Evolutionary conservation across 2,329 filamentous ascomycete species (phyloP), one percentile per base, ranked within the genome.

Genomic region (Thelonectria rubi): DNA sequence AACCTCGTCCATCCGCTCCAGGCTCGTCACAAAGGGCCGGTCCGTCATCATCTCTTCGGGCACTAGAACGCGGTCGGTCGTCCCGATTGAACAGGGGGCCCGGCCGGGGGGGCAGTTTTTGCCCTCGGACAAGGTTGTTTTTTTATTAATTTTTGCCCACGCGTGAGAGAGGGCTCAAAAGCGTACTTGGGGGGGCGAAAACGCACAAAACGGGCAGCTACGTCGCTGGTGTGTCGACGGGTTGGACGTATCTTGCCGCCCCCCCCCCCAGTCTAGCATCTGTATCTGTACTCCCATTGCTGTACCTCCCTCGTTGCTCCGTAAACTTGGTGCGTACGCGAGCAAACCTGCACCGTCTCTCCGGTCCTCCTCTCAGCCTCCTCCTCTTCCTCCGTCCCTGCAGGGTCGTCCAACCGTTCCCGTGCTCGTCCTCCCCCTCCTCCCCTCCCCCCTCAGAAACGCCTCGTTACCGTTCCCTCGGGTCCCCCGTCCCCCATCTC

Each of bases 331-430:
- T 30, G 26, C 26, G 26, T 30, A 30, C 10, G 26, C 26, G 4
- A 30, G 2, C 7, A 9, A 30, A 30, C 26, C 26, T 30, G 5
- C 26, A 30, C 26, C 26, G 26, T 8, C 26, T 30, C 26, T 9
- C 26, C 26, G 8, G 26, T 30, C 2, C 26, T 6, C 2, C 26
- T 30, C n/a, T 30, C 26, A 30, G 26, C 34, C 15, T 37, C 34
- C 10, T 34, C 32, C 32, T 34, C 26, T 30, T 30, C 26, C n/a
- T n/a, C n/a, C n/a, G n/a, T 24, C 42, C 20, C 21, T 24, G 42
- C 42, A 46, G 42, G 18, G 18, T 40, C 40, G 24, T 34, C n/a
- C 34, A 14, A 43, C 54, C 54, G 26, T 39, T 17, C 49, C 53
- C 17, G 18, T 30, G 24, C 48, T 39, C 18, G 21, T 20, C 21